Evolutionary conservation across 2,329 filamentous ascomycete genomes (phyloP), one percentile per base, ranked within the genome.

Genomic region (Arthrobotrys pseudoclavata): DNA sequence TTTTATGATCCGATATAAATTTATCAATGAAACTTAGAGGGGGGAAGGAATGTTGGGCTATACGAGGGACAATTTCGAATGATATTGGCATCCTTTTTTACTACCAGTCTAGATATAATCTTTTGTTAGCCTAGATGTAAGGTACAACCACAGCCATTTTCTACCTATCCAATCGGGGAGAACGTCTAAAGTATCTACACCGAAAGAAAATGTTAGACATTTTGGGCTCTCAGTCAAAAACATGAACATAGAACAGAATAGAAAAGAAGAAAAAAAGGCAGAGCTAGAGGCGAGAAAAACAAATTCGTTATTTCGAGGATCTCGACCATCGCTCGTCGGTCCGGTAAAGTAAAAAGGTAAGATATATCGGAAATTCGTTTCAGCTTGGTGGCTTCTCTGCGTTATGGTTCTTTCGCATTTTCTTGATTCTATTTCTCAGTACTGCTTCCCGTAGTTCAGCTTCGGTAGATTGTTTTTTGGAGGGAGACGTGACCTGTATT

Each of bases 401-500:
- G 9, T 45, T 15, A 15, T 60, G 63, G 34, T 62, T 31, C 18
- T 71, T 68, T 63, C 75, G 67, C 52, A 78, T 72, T 22, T 63
- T 78, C 48, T 72, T 78, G 24, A 78, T 72, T 20, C 69, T 68
- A 69, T 78, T 72, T 68, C 68, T 72, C 34, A 78, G 47, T 29
- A 78, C 62, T 31, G 61, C 68, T 52, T 72, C 75, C 29, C 75
- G 68, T 24, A 78, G 53, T 53, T 78, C 75, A 40, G 52, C 69
- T 64, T 78, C 75, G n/a, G 75, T 78, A 22, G 34, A 45, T 42
- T 62, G 52, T 62, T 72, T 61, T 42, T 62, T 66, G 10, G 60
- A 60, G 20, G 61, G 34, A 45, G 48, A 42, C 31, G 26, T 34
- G 40, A 50, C 61, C 69, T 72, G 22, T 60, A 31, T 12, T 12